Evolutionary conservation across 805 yeast genomes (phyloP).

Genomic region (Sugiyamaella smithiae): DNA sequence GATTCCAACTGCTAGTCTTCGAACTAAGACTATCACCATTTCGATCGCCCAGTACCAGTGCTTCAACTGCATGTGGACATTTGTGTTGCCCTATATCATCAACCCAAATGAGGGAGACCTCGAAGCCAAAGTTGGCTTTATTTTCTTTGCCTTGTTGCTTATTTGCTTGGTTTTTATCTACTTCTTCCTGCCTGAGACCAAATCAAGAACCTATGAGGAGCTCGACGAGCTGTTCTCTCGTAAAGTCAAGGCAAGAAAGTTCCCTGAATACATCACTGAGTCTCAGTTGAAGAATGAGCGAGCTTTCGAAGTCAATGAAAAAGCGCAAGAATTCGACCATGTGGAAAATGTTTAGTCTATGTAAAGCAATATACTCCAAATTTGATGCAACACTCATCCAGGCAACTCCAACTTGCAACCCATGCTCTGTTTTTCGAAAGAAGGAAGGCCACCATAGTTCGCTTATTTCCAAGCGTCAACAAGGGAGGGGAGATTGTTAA

Average conservation of each 20-base stretch:
- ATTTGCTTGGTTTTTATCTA: slow-evolving; percentile 23
- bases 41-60: slow-evolving; percentile 35
- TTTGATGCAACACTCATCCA: too few relatives aligned
- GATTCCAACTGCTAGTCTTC: slow-evolving; percentile 39
- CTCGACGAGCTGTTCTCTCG: slow-evolving; percentile 50
- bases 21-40: slow-evolving; percentile 42
- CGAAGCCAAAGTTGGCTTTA: slow-evolving; percentile 47
- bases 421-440: too few relatives aligned
- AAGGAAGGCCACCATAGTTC: too few relatives aligned
- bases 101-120: slow-evolving; percentile 44
- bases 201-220: slow-evolving; percentile 55
- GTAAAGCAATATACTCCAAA: too few relatives aligned
- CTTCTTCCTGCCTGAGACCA: slow-evolving; percentile 57
- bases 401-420: too few relatives aligned
- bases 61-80: slow-evolving; percentile 36
- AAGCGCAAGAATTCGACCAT: slow-evolving; percentile 5
- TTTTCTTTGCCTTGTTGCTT: slow-evolving; percentile 30
- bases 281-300: slow-evolving; percentile 12
- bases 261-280: slow-evolving; percentile 17
- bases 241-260: slow-evolving; percentile 30
- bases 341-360: slow-evolving; percentile 2
- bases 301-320: slow-evolving; percentile 10
- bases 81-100: slow-evolving; percentile 47
- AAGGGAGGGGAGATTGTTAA: too few relatives aligned
- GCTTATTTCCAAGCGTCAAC: too few relatives aligned